Conservation (phyloP, 116 monocot genomes). For the Posidonia oceanica region DNA sequence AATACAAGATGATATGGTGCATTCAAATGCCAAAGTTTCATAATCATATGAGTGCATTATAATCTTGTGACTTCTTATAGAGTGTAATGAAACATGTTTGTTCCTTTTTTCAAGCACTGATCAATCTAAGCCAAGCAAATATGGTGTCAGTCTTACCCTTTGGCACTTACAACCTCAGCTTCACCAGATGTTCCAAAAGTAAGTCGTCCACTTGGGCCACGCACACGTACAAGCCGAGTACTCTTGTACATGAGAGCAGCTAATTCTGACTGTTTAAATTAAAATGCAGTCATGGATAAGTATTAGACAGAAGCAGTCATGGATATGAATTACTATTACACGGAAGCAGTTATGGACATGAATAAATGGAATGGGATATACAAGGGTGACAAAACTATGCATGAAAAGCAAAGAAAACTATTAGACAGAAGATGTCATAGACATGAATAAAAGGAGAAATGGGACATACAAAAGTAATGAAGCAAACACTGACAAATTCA, state of each 20-base stretch:
- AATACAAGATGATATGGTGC: no score
- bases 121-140: not conserved
- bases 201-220: slow-evolving; percentile 79
- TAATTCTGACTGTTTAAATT: slow-evolving; percentile 63
- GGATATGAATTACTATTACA: no score
- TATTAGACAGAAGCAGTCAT: not conserved
- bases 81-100: no score
- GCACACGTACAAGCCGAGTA: slow-evolving; percentile 82
- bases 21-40: no score
- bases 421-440: not conserved
- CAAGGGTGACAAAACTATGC: not conserved
- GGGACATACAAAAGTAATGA: no score
- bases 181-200: slow-evolving; percentile 89
- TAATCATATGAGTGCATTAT: no score
- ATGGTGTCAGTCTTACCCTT: slow-evolving; percentile 41
- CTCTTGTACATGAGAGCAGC: slow-evolving; percentile 95
- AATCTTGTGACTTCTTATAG: no score
- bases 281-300: not conserved
- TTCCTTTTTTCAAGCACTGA: no score
- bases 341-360: not conserved
- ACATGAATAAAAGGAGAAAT: not conserved
- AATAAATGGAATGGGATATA: not conserved
- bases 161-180: slow-evolving; percentile 94
- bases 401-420: not conserved
- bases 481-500: no score